Percentiles rank a stretch among this genome's conserved stretches.
Conservation (phyloP, 2,329 filamentous ascomycete genomes). For the Pseudogymnoascus sp. region DNA sequence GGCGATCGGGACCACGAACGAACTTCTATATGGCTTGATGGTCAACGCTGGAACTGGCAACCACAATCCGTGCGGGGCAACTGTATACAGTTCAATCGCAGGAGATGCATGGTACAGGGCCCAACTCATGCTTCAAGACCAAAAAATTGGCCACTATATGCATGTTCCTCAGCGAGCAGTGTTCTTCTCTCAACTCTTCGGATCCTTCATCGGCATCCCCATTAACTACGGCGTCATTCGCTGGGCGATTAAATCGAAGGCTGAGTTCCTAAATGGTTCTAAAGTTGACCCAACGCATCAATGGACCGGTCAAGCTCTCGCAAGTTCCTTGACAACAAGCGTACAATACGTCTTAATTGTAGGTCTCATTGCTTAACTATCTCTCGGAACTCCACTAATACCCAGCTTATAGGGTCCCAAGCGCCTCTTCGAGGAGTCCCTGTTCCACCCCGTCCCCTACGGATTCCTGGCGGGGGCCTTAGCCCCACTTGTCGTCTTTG, state of each 20-base stretch:
- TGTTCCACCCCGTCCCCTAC: constrained; percentile 42
- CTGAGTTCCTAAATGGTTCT: constrained; percentile 44
- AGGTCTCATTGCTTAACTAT: constrained; percentile 14
- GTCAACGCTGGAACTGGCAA: constrained; percentile 42
- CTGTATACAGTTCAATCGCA: constrained; percentile 49
- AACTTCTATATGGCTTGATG: constrained; percentile 53
- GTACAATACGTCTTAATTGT: constrained; percentile 54
- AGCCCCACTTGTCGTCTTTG: constrained; percentile 40
- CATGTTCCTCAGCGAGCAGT: constrained; percentile 50
- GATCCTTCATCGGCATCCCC: constrained; percentile 49
- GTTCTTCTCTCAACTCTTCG: constrained; percentile 55
- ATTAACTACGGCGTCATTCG: constrained; percentile 54
- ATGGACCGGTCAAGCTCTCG: constrained; percentile 51
- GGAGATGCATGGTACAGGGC: constrained; percentile 55
- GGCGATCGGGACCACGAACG: constrained; percentile 50
- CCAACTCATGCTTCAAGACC: constrained; percentile 51
- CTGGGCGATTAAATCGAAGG: constrained; percentile 51
- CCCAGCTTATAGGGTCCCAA: constrained; percentile 32
- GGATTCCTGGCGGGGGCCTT: constrained; percentile 44
- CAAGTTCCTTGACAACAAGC: constrained; percentile 43
- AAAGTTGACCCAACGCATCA: constrained; percentile 47
- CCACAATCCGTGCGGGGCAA: constrained; percentile 50
- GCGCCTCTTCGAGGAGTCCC: constrained; percentile 40
- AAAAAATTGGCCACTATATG: constrained; percentile 58
- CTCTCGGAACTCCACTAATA: background rate